phyloP scores from a whole-genome alignment of 2,329 filamentous ascomycete species.

The Cadophora sp. region DNA sequence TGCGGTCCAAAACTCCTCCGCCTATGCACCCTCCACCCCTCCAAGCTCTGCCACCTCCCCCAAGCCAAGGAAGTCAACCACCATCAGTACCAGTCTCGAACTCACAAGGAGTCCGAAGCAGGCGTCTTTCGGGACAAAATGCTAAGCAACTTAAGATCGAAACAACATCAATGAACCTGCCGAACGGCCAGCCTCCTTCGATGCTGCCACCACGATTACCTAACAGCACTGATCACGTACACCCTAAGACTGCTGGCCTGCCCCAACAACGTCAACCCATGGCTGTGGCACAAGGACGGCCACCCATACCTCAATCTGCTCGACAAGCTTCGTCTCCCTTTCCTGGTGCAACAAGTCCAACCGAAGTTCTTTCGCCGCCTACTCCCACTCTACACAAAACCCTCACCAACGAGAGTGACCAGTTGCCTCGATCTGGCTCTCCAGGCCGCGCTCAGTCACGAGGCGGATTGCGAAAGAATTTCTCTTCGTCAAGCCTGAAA shows the following conservation, averaged over 20 bases:
- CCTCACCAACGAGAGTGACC: conserved; percentile 41
- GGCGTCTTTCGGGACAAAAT: conserved; percentile 82
- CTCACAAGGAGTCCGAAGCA: conserved; percentile 67
- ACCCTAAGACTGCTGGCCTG: conserved; percentile 41
- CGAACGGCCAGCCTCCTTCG: conserved; percentile 30
- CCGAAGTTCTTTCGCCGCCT: conserved; percentile 41
- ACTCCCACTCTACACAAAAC: conserved; percentile 42
- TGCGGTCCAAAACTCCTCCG: conserved; percentile 37
- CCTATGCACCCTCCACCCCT: conserved; percentile 36
- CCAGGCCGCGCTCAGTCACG: conserved; percentile 56
- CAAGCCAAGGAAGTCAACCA: conserved; percentile 48
- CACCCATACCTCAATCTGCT: conserved; percentile 36
- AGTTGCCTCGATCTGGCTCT: conserved; percentile 56
- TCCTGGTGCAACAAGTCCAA: conserved; percentile 33
- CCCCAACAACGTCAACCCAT: conserved; percentile 30
- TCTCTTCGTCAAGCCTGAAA: conserved; percentile 72
- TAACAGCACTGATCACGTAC: conserved; percentile 25
- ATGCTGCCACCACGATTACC: conserved; percentile 39
- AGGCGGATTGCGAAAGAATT: conserved; percentile 65
- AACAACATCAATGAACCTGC: conserved; percentile 56
- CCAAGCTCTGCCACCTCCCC: conserved; percentile 48
- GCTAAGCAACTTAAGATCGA: conserved; percentile 89
- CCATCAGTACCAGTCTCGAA: conserved; percentile 49
- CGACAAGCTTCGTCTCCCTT: conserved; percentile 41
- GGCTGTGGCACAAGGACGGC: conserved; percentile 26